Conservation (phyloP, 768 basidiomycete species). For the Chlorophyllum brunneum region DNA sequence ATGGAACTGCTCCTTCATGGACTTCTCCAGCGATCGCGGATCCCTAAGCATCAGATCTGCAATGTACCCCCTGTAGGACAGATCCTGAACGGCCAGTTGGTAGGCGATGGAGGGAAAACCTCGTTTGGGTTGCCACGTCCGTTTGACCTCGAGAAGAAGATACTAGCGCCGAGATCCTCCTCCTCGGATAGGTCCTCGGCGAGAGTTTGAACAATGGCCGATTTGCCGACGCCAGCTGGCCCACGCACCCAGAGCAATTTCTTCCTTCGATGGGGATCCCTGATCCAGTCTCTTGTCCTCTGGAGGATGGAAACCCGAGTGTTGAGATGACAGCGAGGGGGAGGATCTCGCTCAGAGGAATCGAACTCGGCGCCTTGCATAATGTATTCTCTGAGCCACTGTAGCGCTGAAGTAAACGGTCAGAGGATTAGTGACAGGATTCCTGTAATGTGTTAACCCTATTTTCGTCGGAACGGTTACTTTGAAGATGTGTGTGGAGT, state of each 20-base stretch:
- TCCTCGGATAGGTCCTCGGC: background rate
- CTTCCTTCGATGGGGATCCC: background rate
- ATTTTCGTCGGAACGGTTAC: background rate
- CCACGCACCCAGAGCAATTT: background rate
- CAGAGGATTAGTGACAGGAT: background rate
- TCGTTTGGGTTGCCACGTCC: background rate
- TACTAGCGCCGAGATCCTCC: background rate
- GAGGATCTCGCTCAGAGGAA: background rate
- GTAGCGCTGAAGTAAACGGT: background rate
- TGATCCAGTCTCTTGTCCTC: background rate
- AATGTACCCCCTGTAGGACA: background rate
- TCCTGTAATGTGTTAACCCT: background rate
- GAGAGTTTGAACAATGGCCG: background rate
- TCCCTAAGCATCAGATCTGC: background rate
- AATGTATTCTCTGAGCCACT: background rate
- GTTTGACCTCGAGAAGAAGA: background rate
- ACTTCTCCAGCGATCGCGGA: constrained; percentile 12
- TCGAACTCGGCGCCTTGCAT: background rate
- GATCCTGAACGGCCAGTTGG: background rate
- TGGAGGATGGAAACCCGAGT: background rate
- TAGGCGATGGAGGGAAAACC: constrained; percentile 1
- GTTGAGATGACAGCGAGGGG: background rate
- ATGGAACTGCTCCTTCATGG: constrained; percentile 12
- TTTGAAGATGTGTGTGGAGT: background rate
- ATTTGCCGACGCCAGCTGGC: background rate